Base-by-base conservation (phyloP, 352 stramenopile species). In the Elongisporangium undulatum region DNA sequence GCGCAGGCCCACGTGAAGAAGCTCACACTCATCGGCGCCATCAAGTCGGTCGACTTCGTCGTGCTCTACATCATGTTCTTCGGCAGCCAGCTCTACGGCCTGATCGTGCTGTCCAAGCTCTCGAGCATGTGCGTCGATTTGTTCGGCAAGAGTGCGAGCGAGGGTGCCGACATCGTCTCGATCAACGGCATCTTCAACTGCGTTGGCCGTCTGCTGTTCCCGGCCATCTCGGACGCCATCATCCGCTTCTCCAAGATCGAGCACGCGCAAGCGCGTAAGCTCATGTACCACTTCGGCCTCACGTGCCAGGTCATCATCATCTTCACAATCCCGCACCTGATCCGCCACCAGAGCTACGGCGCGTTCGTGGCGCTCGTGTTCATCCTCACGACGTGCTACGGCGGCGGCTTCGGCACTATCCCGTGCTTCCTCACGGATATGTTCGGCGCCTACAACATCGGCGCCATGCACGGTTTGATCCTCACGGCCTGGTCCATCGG, bases 361-460 rank as follows among this genome's bases (percentile, higher is more conserved):
- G 56, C 74, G 2, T 92, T 92, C 52, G 64, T 80, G n/a, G 61
- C 61, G 15, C 68, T 79, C 19, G 65, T 89, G 19, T 93, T 87
- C 67, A 76, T 91, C 58, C 39, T 93, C 2, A 90, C 82, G 49
- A 62, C 78, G 9, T 79, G 72, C 51, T 94, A 94, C 59, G 82
- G 83, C 20, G 85, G 82, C 22, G 80, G 79, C 19, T 91, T 92
- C 22, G 82, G 81, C 49, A 89, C 69, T 13, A 90, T 92, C 57
- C 82, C 82, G 39, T 77, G 66, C 29, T 88, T 92, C 60, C 55
- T 94, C 21, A 89, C 82, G 0, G 84, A 92, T 55, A 92, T 92
- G 81, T 94, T 92, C 55, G 84, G 84, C n/a, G 78, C 77, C 3
- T 90, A 73, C 61, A 90, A 93, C 72, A 91, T 91, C 41, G 84